Conservation (phyloP, 805 yeast species). For the Blastobotrys chiropterorum region DNA sequence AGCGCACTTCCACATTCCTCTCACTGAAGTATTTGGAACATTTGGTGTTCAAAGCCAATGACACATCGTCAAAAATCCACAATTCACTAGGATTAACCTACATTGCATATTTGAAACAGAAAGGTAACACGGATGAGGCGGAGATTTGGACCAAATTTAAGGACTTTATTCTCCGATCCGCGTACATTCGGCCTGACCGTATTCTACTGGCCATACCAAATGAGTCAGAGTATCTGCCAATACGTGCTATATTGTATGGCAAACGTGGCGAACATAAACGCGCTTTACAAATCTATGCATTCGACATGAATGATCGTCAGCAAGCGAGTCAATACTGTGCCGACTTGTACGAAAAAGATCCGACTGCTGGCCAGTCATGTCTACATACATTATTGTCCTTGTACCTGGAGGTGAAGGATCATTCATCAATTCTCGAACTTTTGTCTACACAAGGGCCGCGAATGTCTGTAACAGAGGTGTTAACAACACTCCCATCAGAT, state of each 20-base stretch:
- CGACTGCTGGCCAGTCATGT: slow-evolving; percentile 36
- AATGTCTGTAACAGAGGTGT: slow-evolving; percentile 40
- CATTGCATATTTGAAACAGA: slow-evolving; percentile 27
- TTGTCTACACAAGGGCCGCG: slow-evolving; percentile 41
- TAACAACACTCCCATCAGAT: slow-evolving; percentile 46
- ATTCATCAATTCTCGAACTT: slow-evolving; percentile 34
- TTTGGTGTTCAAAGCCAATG: slow-evolving; percentile 38
- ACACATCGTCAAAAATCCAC: slow-evolving; percentile 35
- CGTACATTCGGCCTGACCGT: slow-evolving; percentile 36
- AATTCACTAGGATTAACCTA: slow-evolving; percentile 43
- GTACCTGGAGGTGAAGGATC: slow-evolving; percentile 23
- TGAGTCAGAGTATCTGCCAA: slow-evolving; percentile 28
- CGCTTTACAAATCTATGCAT: slow-evolving; percentile 55
- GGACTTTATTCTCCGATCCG: slow-evolving; percentile 32
- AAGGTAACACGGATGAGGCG: slow-evolving; percentile 17
- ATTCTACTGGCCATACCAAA: slow-evolving; percentile 29
- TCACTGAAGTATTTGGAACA: slow-evolving; percentile 46
- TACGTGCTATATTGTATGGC: slow-evolving; percentile 53
- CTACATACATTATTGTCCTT: slow-evolving; percentile 46
- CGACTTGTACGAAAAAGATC: slow-evolving; percentile 37
- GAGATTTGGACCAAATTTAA: slow-evolving; percentile 28
- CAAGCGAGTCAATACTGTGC: slow-evolving; percentile 60
- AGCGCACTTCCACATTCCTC: slow-evolving; percentile 27
- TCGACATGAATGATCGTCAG: slow-evolving; percentile 48
- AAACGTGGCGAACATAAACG: slow-evolving; percentile 55